Base-by-base conservation (phyloP, 371 early-diverging fungal genomes). In the Chytridiales sp. region DNA sequence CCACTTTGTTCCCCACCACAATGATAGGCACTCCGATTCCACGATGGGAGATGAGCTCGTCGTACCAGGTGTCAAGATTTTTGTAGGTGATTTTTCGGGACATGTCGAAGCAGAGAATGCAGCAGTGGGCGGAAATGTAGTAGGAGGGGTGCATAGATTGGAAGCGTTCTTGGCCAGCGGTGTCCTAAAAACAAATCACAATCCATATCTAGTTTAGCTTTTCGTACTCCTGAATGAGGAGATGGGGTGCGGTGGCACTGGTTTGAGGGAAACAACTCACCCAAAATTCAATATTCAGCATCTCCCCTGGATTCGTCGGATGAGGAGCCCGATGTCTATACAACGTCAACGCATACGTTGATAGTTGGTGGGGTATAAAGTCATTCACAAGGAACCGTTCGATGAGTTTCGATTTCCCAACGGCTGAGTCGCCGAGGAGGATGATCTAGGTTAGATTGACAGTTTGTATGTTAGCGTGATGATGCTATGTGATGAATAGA, bases 151-250 rank as follows among this genome's bases (percentile, higher is more conserved):
- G 83, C 75, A 87, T 83, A 35, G 74, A 72, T 27, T 72, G 73
- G 58, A 85, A 87, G 41, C 84, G 73, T 59, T 87, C 87, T 72
- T 80, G 86, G 29, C 78, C 84, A 29, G 85, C 85, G 36, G 87
- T 87, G 62, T 87, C 87, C 65, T 64, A 13, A 0, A 22, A 19
- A 24, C n/a, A 29, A 6, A 5, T 11, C 5, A 44, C 8, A 21
- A 19, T n/a, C n/a, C n/a, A n/a, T n/a, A n/a, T n/a, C n/a, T n/a
- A n/a, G n/a, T n/a, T n/a, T n/a, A n/a, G n/a, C n/a, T n/a, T 19
- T 17, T 21, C 9, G 53, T 19, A 34, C 32, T 13, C 13, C 43
- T 8, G 1, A 47, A 47, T 19, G 34, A 30, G 19, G 31, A 22
- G 47, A 44, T 8, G 17, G 30, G 38, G 47, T 15, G 1, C 13